Conservation (phyloP, 2,329 filamentous ascomycete genomes). For the Clarireedia homoeocarpa region DNA sequence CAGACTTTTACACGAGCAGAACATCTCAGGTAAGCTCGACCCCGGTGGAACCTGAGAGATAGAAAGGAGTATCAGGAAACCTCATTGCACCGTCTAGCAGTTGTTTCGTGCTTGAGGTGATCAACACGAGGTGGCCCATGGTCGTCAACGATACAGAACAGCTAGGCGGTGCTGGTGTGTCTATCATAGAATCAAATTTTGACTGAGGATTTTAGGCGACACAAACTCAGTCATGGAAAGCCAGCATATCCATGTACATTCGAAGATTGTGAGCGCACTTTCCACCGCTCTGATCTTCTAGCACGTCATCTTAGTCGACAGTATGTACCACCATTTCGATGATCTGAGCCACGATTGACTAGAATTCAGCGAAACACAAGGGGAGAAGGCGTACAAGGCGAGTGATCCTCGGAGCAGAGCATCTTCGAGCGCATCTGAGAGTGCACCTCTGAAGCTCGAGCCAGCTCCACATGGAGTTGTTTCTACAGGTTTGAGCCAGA, state of each 20-base stretch:
- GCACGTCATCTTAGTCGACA: constrained; percentile 48
- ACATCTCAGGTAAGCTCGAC: constrained; percentile 44
- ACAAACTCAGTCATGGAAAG: constrained; percentile 51
- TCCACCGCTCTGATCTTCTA: constrained; percentile 52
- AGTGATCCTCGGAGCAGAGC: constrained; percentile 22
- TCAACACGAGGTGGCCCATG: too few species aligned
- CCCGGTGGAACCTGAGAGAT: neutral
- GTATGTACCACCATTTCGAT: constrained; percentile 31
- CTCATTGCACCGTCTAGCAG: neutral
- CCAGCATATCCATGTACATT: constrained; percentile 44
- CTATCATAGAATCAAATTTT: neutral
- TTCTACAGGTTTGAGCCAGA: constrained; percentile 9
- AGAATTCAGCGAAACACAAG: constrained; percentile 37
- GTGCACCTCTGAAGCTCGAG: constrained; percentile 8
- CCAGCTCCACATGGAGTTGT: neutral
- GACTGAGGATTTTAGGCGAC: constrained; percentile 37
- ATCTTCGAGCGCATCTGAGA: constrained; percentile 24
- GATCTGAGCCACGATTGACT: constrained; percentile 13
- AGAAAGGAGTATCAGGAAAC: neutral
- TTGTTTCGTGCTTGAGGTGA: too few species aligned
- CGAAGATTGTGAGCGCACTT: constrained; percentile 47
- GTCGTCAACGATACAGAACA: too few species aligned
- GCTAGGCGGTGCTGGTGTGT: neutral
- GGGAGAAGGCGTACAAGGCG: constrained; percentile 32
- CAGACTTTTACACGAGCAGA: constrained; percentile 57